Percentiles rank a stretch among this genome's conserved stretches.
Conservation (phyloP, 2,329 filamentous ascomycete species). For the Aspergillus intermedius region DNA sequence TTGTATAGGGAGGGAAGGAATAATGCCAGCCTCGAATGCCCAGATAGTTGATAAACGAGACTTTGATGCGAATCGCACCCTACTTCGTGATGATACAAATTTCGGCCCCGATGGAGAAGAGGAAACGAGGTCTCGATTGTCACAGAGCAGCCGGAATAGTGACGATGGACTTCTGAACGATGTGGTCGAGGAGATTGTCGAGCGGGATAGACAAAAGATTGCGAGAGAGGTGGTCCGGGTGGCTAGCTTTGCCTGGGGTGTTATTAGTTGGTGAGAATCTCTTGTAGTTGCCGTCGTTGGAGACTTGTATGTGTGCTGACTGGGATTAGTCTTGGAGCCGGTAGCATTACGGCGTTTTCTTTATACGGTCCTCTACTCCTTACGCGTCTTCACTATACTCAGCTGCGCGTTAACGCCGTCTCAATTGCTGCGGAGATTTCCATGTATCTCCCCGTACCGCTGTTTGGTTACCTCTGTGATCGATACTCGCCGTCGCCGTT, state of each 20-base stretch:
- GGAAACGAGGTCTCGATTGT: conserved; percentile 15
- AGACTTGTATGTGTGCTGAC: background rate
- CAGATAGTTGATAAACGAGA: conserved; percentile 40
- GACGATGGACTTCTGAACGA: conserved; percentile 50
- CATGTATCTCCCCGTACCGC: conserved; percentile 84
- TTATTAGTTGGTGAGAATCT: conserved; percentile 49
- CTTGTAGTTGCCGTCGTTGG: background rate
- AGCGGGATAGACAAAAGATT: conserved; percentile 51
- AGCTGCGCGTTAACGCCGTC: conserved; percentile 86
- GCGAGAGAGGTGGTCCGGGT: conserved; percentile 48
- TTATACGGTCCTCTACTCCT: conserved; percentile 90
- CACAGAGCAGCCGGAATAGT: conserved; percentile 11
- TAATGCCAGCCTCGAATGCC: conserved; percentile 20
- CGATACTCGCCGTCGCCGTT: conserved; percentile 73
- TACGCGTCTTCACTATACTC: conserved; percentile 75
- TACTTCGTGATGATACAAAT: conserved; percentile 17
- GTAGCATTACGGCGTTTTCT: conserved; percentile 87
- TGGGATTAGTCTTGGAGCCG: conserved; percentile 61
- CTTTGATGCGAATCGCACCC: conserved; percentile 39
- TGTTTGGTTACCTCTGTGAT: conserved; percentile 89
- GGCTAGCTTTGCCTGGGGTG: conserved; percentile 54
- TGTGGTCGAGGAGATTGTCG: conserved; percentile 55
- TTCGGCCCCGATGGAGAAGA: conserved; percentile 21
- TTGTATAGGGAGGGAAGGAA: background rate
- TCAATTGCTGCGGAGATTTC: conserved; percentile 80